phyloP scores from a whole-genome alignment of 208 protist species.

The Strigomonas galati region DNA sequence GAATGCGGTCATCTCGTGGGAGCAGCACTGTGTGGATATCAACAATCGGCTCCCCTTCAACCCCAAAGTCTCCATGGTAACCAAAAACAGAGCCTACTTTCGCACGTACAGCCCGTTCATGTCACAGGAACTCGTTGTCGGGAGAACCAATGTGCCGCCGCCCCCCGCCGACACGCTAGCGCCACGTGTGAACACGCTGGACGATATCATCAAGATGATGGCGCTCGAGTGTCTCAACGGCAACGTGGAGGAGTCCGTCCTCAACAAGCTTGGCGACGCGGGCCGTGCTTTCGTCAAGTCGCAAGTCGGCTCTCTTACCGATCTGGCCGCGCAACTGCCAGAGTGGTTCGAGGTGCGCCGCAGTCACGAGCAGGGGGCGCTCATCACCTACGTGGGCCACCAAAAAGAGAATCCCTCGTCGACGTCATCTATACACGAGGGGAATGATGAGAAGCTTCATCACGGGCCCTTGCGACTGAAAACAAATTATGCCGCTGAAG shows the following conservation, averaged over 20 bases:
- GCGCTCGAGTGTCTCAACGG: slow-evolving; percentile 54
- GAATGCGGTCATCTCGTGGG: too few relatives aligned
- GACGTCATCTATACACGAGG: too few relatives aligned
- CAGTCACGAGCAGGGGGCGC: slow-evolving; percentile 31
- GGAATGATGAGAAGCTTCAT: too few relatives aligned
- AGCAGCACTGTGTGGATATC: too few relatives aligned
- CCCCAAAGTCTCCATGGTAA: too few relatives aligned
- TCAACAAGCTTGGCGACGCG: slow-evolving; percentile 47
- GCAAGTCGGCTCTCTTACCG: slow-evolving; percentile 33
- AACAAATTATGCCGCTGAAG: too few relatives aligned
- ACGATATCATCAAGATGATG: slow-evolving; percentile 61
- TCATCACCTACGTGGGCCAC: slow-evolving; percentile 82
- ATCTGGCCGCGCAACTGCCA: slow-evolving; percentile 66
- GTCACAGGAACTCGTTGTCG: neutral
- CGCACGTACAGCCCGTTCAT: too few relatives aligned
- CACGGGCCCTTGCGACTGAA: too few relatives aligned
- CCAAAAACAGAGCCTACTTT: too few relatives aligned
- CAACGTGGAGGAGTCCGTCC: slow-evolving; percentile 25
- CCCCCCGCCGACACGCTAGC: slow-evolving; percentile 20
- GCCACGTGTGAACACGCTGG: slow-evolving; percentile 33
- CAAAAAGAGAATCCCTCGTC: too few relatives aligned
- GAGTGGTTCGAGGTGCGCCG: slow-evolving; percentile 79
- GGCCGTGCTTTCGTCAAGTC: slow-evolving; percentile 38
- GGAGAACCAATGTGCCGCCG: slow-evolving; percentile 5
- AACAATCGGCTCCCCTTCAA: too few relatives aligned